phyloP scores from a whole-genome alignment of 345 rosid species.

The Salix koriyanagi region DNA sequence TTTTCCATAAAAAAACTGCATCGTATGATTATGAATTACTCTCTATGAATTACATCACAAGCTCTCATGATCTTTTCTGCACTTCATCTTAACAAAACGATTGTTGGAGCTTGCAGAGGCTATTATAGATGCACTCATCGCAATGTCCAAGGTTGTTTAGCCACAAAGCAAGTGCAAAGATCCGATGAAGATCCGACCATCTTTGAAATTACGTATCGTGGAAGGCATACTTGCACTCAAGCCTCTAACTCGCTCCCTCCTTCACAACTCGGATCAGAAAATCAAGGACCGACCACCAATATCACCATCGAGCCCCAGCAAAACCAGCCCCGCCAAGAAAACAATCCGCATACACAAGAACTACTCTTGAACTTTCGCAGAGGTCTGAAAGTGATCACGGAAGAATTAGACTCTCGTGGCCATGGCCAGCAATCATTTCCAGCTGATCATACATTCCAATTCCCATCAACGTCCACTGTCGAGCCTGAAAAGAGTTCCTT shows the following conservation, averaged over 20 bases:
- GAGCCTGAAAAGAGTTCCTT: neutral
- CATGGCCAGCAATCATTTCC: neutral
- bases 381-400: conserved; percentile 8
- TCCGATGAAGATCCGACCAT: conserved; percentile 73
- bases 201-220: conserved; percentile 70
- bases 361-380: conserved; percentile 8
- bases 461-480: conserved; percentile 13
- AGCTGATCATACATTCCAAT: neutral
- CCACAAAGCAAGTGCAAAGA: conserved; percentile 84
- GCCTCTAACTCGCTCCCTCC: conserved; percentile 27
- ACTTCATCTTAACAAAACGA: neutral
- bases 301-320: neutral
- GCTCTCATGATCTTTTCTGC: too few species aligned
- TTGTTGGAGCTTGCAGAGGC: conserved; percentile 44
- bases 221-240: conserved; percentile 60
- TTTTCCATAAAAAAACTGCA: too few species aligned
- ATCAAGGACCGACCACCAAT: conserved; percentile 2
- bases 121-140: conserved; percentile 83
- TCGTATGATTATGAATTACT: too few species aligned
- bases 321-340: neutral
- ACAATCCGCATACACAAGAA: conserved; percentile 1
- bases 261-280: conserved; percentile 2
- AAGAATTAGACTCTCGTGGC: neutral
- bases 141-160: conserved; percentile 57
- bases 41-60: too few species aligned